Percentiles rank a stretch among this genome's conserved stretches.
Evolutionary conservation across 257 asterid genomes (phyloP).

Genomic region (Prunella vulgaris): DNA sequence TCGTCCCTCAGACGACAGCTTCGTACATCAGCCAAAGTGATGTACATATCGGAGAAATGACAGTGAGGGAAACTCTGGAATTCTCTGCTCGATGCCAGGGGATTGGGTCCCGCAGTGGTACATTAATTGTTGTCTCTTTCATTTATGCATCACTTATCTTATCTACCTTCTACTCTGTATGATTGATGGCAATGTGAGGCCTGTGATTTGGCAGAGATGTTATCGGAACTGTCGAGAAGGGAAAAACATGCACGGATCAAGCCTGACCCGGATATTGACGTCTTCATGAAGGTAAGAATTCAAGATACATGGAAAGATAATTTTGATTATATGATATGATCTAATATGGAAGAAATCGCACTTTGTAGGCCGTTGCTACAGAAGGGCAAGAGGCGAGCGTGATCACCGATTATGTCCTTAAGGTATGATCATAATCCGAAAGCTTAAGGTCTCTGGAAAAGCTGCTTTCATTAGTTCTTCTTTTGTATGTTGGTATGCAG

Average conservation of each 20-base stretch:
- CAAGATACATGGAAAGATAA: background rate
- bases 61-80: conserved; percentile 41
- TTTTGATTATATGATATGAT: background rate
- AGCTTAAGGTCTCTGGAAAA: background rate
- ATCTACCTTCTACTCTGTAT: background rate
- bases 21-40: conserved; percentile 45
- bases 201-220: conserved; percentile 30
- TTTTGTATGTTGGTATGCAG: conserved; percentile 18
- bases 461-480: background rate
- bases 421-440: conserved; percentile 24
- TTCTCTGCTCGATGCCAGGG: conserved; percentile 45
- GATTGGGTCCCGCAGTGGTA: conserved; percentile 35
- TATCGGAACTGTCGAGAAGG: conserved; percentile 38
- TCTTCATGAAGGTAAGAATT: conserved; percentile 42
- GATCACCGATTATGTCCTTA: conserved; percentile 40
- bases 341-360: background rate
- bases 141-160: background rate
- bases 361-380: conserved; percentile 38
- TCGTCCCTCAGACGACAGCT: conserved; percentile 40
- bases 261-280: conserved; percentile 53
- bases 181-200: background rate
- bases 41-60: conserved; percentile 43
- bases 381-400: conserved; percentile 40
- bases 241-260: conserved; percentile 39
- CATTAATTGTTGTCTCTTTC: background rate